Base-by-base conservation (phyloP, 139 green algal species). In the Diplosphaera chodatii region DNA sequence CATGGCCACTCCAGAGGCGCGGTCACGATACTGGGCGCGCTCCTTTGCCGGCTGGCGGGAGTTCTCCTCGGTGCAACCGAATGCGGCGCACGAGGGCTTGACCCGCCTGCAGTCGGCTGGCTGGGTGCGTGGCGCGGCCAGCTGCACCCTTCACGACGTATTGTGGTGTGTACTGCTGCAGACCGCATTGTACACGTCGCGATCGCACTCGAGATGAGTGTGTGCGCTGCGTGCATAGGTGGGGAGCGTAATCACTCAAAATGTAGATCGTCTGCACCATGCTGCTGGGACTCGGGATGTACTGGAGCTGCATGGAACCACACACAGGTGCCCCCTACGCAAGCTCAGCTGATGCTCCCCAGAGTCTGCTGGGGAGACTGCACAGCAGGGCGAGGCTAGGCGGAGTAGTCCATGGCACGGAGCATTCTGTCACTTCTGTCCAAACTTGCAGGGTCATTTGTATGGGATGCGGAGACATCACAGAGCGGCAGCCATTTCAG, bases 291-390 rank as follows among this genome's bases (percentile, higher is more conserved):
- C 72, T 22, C 32, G 37, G 0, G 32, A 75, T 1, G 84, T 96
- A 4, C 74, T 98, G 28, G 94, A 98, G 87, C 85, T 98, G 66
- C 94, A 98, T 75, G 93, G 94, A 31, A 97, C 90, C 4, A 97
- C 90, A 13, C 91, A 97, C 70, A 86, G 81, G 90, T 93, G 73
- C 68, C n/a, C n/a, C n/a, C 48, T 18, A 48, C 37, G 6, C 8
- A 48, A 48, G 23, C 25, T 8, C 55, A 6, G 55, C 55, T 63
- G 22, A n/a, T n/a, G n/a, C n/a, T n/a, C n/a, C n/a, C n/a, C n/a
- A n/a, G n/a, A n/a, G n/a, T n/a, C n/a, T n/a, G n/a, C n/a, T n/a
- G n/a, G n/a, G n/a, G n/a, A n/a, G n/a, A n/a, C n/a, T n/a, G n/a
- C n/a, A n/a, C n/a, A n/a, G n/a, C n/a, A n/a, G n/a, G n/a, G n/a